These are phyloP conservation scores for Arxiozyma slooffiae DNA, from an alignment of 1,139 yeast genomes.

Conservation along the genomic window DNA sequence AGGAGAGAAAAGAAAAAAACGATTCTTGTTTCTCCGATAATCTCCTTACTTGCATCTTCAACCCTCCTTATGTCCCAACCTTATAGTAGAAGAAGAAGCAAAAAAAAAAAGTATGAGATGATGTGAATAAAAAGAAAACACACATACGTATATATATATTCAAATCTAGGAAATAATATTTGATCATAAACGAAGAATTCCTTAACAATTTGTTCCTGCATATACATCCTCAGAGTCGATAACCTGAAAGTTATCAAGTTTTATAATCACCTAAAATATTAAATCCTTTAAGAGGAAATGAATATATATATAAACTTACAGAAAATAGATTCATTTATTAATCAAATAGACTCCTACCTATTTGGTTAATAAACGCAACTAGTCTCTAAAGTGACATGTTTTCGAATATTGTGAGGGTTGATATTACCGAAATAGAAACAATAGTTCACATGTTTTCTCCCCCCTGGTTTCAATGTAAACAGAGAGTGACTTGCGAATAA, in stretches of 20 bases:
- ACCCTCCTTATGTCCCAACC: not conserved
- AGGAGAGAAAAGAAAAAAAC: too few relatives aligned
- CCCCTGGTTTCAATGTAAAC: too few relatives aligned
- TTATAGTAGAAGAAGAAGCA: too few relatives aligned
- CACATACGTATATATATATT: not conserved
- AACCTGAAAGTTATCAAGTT: slow-evolving; percentile 14
- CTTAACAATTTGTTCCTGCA: slow-evolving; percentile 33
- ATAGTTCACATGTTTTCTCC: too few relatives aligned
- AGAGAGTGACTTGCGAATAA: too few relatives aligned
- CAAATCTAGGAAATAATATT: slow-evolving; percentile 5
- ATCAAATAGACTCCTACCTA: slow-evolving; percentile 1
- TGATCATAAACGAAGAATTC: slow-evolving; percentile 34
- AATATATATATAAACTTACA: not conserved
- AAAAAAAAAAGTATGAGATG: slow-evolving; percentile 4
- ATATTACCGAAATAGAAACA: too few relatives aligned
- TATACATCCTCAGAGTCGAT: slow-evolving; percentile 31
- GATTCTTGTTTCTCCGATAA: not conserved
- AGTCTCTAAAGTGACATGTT: slow-evolving; percentile 63
- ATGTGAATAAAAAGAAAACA: not conserved
- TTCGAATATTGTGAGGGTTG: too few relatives aligned
- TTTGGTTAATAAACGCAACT: slow-evolving; percentile 9
- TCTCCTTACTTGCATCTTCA: not conserved
- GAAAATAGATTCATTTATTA: not conserved
- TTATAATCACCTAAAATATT: slow-evolving; percentile 20
- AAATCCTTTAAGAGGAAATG: not conserved